phyloP scores from a whole-genome alignment of 2,329 filamentous ascomycete genomes.

The Chaetomiaceae sp. region DNA sequence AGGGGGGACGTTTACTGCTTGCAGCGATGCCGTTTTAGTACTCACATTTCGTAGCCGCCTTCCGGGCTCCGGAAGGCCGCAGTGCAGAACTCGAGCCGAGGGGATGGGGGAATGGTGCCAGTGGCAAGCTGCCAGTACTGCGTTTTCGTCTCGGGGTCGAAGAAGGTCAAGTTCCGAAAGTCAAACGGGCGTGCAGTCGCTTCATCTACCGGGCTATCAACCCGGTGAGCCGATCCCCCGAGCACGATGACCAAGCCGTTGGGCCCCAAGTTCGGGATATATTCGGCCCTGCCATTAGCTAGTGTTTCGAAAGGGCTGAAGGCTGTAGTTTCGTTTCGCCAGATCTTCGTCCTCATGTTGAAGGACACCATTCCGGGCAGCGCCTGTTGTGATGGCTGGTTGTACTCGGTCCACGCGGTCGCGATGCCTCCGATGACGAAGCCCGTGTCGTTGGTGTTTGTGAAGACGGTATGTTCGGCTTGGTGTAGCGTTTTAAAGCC shows the following conservation, averaged over 20 bases:
- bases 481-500: constrained; percentile 8
- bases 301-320: constrained; percentile 17
- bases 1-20: too few relatives aligned
- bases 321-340: constrained; percentile 14
- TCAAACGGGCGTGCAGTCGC: not conserved
- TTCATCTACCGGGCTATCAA: not conserved
- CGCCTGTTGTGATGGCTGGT: constrained; percentile 1
- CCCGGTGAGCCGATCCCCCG: constrained; percentile 4
- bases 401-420: constrained; percentile 16
- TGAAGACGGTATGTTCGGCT: constrained; percentile 9
- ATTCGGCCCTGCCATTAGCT: constrained; percentile 6
- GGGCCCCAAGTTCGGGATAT: constrained; percentile 17
- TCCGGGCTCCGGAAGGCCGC: constrained; percentile 9
- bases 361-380: constrained; percentile 19
- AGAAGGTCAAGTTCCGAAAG: constrained; percentile 19
- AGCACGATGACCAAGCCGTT: constrained; percentile 18
- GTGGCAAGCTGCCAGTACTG: constrained; percentile 15
- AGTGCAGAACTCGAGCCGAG: constrained; percentile 10
- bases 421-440: constrained; percentile 19
- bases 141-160: constrained; percentile 20
- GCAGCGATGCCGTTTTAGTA: not conserved
- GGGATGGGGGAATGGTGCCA: constrained; percentile 8
- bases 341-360: constrained; percentile 16
- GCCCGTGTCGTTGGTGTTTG: constrained; percentile 11
- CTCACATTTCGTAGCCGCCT: constrained; percentile 22